Conservation (phyloP, 176 grass and related monocot genomes). For the Rhynchospora pubera region DNA sequence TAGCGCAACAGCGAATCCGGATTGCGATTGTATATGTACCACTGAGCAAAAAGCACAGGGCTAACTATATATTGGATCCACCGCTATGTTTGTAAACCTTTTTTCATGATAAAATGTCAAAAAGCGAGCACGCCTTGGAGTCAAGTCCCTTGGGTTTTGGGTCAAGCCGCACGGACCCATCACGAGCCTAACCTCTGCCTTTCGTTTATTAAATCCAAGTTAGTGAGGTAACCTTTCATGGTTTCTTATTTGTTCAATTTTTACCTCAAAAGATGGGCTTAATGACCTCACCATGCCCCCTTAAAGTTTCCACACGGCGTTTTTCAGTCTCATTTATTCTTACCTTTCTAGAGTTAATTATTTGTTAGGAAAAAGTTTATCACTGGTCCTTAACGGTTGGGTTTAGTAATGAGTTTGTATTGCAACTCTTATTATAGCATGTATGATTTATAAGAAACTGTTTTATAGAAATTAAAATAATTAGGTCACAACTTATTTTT, state of each 20-base stretch:
- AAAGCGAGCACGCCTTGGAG: conserved; percentile 18
- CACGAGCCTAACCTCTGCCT: not conserved
- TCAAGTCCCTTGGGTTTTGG: conserved; percentile 9
- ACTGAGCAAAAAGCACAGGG: not conserved
- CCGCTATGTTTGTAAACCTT: not conserved
- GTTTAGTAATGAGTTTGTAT: not conserved
- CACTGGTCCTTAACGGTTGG: not conserved
- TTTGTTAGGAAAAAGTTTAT: not conserved
- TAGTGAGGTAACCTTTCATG: not conserved
- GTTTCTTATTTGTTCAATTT: not conserved
- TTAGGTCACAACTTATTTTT: no score
- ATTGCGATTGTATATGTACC: not conserved
- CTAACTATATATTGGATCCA: conserved; percentile 15
- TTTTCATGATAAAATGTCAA: conserved; percentile 9
- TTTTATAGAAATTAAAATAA: no score
- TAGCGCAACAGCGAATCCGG: no score
- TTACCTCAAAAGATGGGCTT: conserved; percentile 1
- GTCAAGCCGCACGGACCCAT: conserved; percentile 20
- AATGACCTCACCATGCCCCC: conserved; percentile 10
- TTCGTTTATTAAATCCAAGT: not conserved
- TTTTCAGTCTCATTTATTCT: not conserved
- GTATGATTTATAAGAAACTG: no score
- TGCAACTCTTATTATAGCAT: no score
- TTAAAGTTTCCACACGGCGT: not conserved
- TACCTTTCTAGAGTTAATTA: not conserved